Evolutionary conservation across 2,329 filamentous ascomycete genomes (phyloP).

Genomic region (Phyllosticta capitalensis): DNA sequence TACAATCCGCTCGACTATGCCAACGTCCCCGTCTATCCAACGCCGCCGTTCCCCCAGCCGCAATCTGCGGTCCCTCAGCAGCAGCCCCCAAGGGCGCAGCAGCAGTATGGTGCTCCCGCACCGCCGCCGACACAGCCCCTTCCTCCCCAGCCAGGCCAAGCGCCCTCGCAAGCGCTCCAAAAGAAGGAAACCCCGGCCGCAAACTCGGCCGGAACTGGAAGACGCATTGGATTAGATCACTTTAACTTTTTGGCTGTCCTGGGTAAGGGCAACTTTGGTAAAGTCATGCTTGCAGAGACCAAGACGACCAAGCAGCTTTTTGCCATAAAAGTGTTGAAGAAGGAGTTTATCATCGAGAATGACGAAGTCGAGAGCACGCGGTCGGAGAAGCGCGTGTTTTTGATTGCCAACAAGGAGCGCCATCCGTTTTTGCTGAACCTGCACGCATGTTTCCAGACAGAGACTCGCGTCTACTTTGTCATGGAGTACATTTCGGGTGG

Average conservation of each 20-base stretch:
- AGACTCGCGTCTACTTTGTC: conserved; percentile 96
- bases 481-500: conserved; percentile 99
- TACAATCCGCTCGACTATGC: conserved; percentile 76
- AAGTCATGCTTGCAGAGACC: conserved; percentile 98
- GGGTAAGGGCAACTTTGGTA: conserved; percentile 98
- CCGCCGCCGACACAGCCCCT: conserved; percentile 37
- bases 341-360: conserved; percentile 99
- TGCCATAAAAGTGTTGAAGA: conserved; percentile 98
- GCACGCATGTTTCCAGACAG: conserved; percentile 97
- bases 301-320: conserved; percentile 88
- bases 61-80: conserved; percentile 25
- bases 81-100: conserved; percentile 26
- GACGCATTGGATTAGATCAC: conserved; percentile 88
- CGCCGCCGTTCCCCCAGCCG: conserved; percentile 22
- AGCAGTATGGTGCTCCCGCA: conserved; percentile 25
- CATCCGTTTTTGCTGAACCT: conserved; percentile 93
- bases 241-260: conserved; percentile 98
- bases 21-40: conserved; percentile 29
- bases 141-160: conserved; percentile 31
- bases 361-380: conserved; percentile 97
- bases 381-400: conserved; percentile 93
- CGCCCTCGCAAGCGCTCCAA: conserved; percentile 25
- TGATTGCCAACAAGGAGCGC: conserved; percentile 93
- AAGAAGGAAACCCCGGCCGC: conserved; percentile 59
- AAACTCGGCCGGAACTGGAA: conserved; percentile 59